Conservation (phyloP, 371 early-diverging fungal species). For the Zychaea mexicana region DNA sequence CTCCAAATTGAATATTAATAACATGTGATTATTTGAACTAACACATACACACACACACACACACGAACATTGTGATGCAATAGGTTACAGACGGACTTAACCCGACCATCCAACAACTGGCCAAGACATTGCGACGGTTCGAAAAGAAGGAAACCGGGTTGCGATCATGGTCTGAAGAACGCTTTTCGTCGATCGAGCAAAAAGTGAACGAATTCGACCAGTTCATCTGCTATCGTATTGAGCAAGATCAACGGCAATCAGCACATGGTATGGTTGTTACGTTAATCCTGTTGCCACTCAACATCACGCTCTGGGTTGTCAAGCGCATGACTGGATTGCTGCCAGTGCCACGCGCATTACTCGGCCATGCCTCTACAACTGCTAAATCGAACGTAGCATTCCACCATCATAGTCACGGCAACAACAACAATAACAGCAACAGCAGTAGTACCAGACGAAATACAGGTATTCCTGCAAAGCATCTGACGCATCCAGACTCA, state of each 20-base stretch:
- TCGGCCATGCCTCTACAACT: conserved; percentile 8
- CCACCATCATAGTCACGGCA: conserved; percentile 5
- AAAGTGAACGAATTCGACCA: conserved; percentile 63
- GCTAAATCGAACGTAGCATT: not conserved
- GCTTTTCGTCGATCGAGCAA: conserved; percentile 54
- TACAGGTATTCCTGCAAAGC: not conserved
- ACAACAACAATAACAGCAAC: no score
- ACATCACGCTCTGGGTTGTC: conserved; percentile 41
- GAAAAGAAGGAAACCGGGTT: conserved; percentile 60
- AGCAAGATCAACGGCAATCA: conserved; percentile 45
- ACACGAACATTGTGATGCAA: not conserved
- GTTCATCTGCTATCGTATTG: conserved; percentile 56
- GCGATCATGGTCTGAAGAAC: conserved; percentile 59
- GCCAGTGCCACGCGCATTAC: conserved; percentile 24
- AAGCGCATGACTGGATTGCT: conserved; percentile 36
- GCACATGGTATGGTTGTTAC: conserved; percentile 33
- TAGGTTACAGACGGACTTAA: conserved; percentile 42
- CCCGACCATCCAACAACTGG: conserved; percentile 49
- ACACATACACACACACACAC: no score
- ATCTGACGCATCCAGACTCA: conserved; percentile 12
- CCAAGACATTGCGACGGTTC: conserved; percentile 58
- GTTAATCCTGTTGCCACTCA: conserved; percentile 42
- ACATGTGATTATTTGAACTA: conserved; percentile 9
- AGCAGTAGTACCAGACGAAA: not conserved
- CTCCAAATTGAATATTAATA: not conserved